Evolutionary conservation across 2,329 filamentous ascomycete species (phyloP).

Genomic region (Trichoderma sp.): DNA sequence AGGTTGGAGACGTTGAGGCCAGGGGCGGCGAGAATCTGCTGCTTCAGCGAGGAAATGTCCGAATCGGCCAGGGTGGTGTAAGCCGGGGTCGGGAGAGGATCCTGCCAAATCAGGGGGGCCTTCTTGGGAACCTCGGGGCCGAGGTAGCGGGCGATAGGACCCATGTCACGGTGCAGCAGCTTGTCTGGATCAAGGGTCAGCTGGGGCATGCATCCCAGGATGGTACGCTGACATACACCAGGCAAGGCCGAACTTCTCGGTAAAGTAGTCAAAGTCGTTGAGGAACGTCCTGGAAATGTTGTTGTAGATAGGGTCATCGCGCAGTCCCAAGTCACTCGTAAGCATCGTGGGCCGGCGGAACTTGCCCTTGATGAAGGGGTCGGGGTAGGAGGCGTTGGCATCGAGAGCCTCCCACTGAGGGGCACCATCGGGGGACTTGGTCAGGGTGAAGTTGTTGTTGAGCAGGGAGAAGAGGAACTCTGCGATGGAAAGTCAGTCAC

Average conservation of each 20-base stretch:
- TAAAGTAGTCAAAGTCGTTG: conserved; percentile 67
- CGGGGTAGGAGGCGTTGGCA: conserved; percentile 66
- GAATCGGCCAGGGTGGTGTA: conserved; percentile 59
- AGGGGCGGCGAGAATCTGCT: conserved; percentile 59
- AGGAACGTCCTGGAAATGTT: conserved; percentile 73
- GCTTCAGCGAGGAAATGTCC: conserved; percentile 67
- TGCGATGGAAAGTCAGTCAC: conserved; percentile 56
- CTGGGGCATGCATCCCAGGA: background rate
- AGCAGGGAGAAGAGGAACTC: conserved; percentile 73
- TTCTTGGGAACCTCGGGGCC: conserved; percentile 73
- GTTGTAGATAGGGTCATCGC: conserved; percentile 69
- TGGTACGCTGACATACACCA: conserved; percentile 59
- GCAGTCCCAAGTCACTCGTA: conserved; percentile 71
- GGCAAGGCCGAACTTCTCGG: conserved; percentile 68
- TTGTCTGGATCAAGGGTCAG: conserved; percentile 48
- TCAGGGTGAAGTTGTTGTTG: conserved; percentile 75
- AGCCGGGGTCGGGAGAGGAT: conserved; percentile 64
- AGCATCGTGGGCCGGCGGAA: conserved; percentile 75
- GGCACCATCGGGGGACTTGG: conserved; percentile 73
- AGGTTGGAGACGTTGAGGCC: conserved; percentile 63
- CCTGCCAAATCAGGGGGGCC: conserved; percentile 67
- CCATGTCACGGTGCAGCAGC: conserved; percentile 77
- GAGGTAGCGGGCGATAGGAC: conserved; percentile 68
- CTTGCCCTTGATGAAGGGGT: conserved; percentile 68
- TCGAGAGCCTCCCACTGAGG: conserved; percentile 76